These are phyloP conservation scores for Aspergillus cejpii DNA, from an alignment of 2,329 filamentous ascomycete genomes.

Conservation along the genomic window DNA sequence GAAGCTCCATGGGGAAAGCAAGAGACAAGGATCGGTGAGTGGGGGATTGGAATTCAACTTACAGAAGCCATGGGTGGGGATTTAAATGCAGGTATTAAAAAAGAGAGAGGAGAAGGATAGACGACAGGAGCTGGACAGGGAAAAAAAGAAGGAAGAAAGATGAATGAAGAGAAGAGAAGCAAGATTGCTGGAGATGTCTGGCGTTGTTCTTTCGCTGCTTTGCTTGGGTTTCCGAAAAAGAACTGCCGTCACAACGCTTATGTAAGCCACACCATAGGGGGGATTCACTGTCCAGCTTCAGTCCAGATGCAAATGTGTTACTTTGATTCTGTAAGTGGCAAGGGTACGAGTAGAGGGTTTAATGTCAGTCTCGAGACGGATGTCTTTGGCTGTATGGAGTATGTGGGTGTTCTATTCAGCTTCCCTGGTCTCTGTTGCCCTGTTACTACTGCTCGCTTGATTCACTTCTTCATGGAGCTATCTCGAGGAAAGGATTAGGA, in stretches of 20 bases:
- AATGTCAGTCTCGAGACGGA: no score
- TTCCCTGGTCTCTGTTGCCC: no score
- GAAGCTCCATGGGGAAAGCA: slow-evolving; percentile 8
- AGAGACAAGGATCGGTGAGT: slow-evolving; percentile 11
- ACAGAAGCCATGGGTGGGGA: slow-evolving; percentile 45
- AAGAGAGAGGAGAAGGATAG: not conserved
- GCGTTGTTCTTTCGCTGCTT: not conserved
- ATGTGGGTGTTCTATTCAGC: no score
- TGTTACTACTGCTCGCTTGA: no score
- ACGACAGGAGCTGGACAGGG: not conserved
- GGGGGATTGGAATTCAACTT: slow-evolving; percentile 23
- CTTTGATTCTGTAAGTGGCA: not conserved
- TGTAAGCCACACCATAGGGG: not conserved
- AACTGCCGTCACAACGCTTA: not conserved
- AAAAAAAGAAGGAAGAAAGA: slow-evolving; percentile 8
- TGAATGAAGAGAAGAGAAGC: slow-evolving; percentile 4
- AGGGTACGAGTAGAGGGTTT: no score
- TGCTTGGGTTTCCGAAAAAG: not conserved
- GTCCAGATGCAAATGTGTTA: not conserved
- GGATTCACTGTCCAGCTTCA: not conserved
- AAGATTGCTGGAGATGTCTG: not conserved
- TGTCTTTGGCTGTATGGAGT: no score
- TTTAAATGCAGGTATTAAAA: slow-evolving; percentile 2
- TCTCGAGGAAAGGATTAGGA: no score
- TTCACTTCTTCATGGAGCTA: no score